Evolutionary conservation across 495 filamentous ascomycete species (phyloP).

Genomic region (Bacidia gigantensis): DNA sequence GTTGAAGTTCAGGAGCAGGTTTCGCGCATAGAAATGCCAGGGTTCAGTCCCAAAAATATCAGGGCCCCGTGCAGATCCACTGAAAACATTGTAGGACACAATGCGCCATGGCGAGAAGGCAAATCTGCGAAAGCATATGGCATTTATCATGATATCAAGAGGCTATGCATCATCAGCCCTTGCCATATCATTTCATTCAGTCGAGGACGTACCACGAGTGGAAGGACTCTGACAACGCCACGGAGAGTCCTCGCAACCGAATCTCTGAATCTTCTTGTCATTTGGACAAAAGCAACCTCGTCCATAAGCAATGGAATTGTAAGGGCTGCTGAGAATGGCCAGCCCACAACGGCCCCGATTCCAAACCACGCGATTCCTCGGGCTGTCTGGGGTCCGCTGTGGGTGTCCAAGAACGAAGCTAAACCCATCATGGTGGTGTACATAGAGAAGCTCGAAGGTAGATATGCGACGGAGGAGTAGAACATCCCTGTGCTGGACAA

Average conservation of each 20-base stretch:
- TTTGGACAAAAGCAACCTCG: constrained; percentile 48
- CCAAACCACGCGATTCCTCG: constrained; percentile 86
- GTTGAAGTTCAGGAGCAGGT: constrained; percentile 90
- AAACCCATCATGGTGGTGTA: constrained; percentile 79
- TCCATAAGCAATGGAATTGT: constrained; percentile 71
- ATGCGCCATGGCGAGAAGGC: constrained; percentile 82
- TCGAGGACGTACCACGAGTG: constrained; percentile 67
- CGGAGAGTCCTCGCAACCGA: constrained; percentile 44
- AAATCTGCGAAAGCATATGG: constrained; percentile 67
- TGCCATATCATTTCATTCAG: neutral
- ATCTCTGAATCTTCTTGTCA: constrained; percentile 44
- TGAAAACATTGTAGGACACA: constrained; percentile 88
- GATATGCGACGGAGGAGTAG: constrained; percentile 70
- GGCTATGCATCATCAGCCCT: constrained; percentile 26
- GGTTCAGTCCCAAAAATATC: constrained; percentile 94
- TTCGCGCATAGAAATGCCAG: constrained; percentile 92
- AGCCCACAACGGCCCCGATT: constrained; percentile 76
- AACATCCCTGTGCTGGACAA: constrained; percentile 82
- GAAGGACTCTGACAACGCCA: constrained; percentile 49
- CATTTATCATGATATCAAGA: constrained; percentile 52
- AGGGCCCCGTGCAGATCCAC: constrained; percentile 60
- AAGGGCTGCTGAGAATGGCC: constrained; percentile 84
- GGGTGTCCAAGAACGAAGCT: constrained; percentile 78
- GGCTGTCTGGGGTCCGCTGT: constrained; percentile 57
- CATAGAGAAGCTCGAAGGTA: constrained; percentile 96